Conservation (phyloP, 768 basidiomycete genomes). For the Fibroporia radiculosa region DNA sequence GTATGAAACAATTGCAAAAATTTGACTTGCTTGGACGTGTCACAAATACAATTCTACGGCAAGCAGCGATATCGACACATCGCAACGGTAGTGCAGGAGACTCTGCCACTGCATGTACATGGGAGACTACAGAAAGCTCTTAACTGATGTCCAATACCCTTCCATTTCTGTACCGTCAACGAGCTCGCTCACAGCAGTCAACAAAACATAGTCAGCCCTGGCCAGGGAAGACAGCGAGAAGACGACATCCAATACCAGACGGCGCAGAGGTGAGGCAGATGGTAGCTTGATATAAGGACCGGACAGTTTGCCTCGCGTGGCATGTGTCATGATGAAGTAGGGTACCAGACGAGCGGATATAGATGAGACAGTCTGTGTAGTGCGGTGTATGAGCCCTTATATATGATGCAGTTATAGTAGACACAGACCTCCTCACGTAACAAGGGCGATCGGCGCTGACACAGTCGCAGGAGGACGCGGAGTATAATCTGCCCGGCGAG, state of each 20-base stretch:
- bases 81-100: no score
- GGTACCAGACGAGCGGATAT: slow-evolving; percentile 62
- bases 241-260: slow-evolving; percentile 60
- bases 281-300: slow-evolving; percentile 79
- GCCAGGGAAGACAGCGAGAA: slow-evolving; percentile 19
- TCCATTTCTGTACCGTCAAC: slow-evolving; percentile 13
- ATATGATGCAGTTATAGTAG: background rate
- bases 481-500: slow-evolving; percentile 39
- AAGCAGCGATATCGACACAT: no score
- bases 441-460: slow-evolving; percentile 47
- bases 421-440: slow-evolving; percentile 36
- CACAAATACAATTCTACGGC: no score
- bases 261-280: slow-evolving; percentile 31
- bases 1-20: no score
- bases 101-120: no score
- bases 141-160: slow-evolving; percentile 13
- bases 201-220: slow-evolving; percentile 8
- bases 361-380: slow-evolving; percentile 36
- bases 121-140: no score
- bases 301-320: slow-evolving; percentile 59
- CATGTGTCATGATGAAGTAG: slow-evolving; percentile 73
- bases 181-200: slow-evolving; percentile 15
- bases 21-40: no score
- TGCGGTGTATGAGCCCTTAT: slow-evolving; percentile 1
- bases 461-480: slow-evolving; percentile 51